phyloP scores from a whole-genome alignment of 2,329 filamentous ascomycete genomes.

The Fusarium temperatum region DNA sequence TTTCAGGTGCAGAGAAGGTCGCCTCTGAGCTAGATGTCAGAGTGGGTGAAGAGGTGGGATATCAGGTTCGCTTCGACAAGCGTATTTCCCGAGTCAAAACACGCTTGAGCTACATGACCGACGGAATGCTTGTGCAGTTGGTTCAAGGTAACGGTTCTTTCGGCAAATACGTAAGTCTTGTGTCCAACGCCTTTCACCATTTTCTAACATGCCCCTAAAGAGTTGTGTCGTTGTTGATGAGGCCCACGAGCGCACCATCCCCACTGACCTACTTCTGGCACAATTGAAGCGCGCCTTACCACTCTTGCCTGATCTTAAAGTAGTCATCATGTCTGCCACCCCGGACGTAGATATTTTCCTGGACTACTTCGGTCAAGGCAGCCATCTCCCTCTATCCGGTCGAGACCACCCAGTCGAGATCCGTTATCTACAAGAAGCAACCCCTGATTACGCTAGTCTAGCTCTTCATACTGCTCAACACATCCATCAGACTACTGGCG shows the following conservation, averaged over 20 bases:
- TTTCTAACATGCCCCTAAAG: neutral
- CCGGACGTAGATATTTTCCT: neutral
- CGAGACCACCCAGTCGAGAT: neutral
- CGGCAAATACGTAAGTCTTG: neutral
- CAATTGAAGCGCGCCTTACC: neutral
- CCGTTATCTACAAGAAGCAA: neutral
- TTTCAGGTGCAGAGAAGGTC: constrained; percentile 90
- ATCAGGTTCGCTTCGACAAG: constrained; percentile 82
- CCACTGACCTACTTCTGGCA: neutral
- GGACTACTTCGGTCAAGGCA: neutral
- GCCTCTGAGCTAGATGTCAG: constrained; percentile 87
- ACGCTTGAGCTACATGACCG: constrained; percentile 26
- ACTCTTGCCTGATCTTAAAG: neutral
- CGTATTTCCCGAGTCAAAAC: neutral
- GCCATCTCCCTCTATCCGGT: neutral
- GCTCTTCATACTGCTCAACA: neutral
- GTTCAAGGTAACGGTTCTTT: neutral
- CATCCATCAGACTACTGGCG: neutral
- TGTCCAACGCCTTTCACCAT: neutral
- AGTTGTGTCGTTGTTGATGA: neutral
- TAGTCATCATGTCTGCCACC: neutral
- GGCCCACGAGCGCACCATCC: neutral
- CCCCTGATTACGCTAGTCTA: neutral
- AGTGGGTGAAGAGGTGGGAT: constrained; percentile 88
- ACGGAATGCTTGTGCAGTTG: constrained; percentile 3